Base-by-base conservation (phyloP, 805 yeast species). In the Candida silvatica region DNA sequence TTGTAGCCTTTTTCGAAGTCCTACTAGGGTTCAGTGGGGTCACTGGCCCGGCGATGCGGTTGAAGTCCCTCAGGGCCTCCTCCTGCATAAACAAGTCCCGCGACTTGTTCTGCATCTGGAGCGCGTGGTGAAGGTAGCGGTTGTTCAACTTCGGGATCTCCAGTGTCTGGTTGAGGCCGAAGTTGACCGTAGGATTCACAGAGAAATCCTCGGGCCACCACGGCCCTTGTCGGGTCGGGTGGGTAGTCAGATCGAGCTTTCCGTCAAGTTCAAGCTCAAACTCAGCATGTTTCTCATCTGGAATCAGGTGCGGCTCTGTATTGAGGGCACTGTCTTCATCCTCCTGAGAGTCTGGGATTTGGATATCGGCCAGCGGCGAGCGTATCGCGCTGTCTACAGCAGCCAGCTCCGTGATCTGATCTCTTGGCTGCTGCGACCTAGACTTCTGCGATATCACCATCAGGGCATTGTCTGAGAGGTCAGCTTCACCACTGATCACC, bases 121-220 rank as follows among this genome's bases (percentile, higher is more conserved):
- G 32, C 5, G 45, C 48, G 3, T 54, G 52, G 29, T 51, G 56
- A 8, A 42, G 45, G 8, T 32, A 37, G 17, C 38, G 26, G 3
- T 41, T 24, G 12, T 38, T 35, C n/a, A 51, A 29, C 31, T 40
- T 47, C 16, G 53, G 40, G 36, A 41, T 38, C 22, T 49, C 43
- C 30, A 50, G 47, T 9, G 54, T 47, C 7, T 37, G 29, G 12
- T 22, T 33, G 18, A 31, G 28, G 1, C 51, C 49, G 31, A 48
- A 47, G 25, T 48, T 47, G 6, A 40, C 37, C 6, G 23, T 35
- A 7, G 60, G 55, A 35, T 59, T 59, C 3, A 54, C 52, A 26
- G 46, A 46, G 45, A 61, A 61, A 35, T 61, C 64, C 37, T 58
- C 64, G 3, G 60, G 54, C 40, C 51, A 56, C 66, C 65, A 60